Evolutionary conservation across 202 grass and related monocot species (phyloP).

Genomic region (Cymbopogon flexuosus): DNA sequence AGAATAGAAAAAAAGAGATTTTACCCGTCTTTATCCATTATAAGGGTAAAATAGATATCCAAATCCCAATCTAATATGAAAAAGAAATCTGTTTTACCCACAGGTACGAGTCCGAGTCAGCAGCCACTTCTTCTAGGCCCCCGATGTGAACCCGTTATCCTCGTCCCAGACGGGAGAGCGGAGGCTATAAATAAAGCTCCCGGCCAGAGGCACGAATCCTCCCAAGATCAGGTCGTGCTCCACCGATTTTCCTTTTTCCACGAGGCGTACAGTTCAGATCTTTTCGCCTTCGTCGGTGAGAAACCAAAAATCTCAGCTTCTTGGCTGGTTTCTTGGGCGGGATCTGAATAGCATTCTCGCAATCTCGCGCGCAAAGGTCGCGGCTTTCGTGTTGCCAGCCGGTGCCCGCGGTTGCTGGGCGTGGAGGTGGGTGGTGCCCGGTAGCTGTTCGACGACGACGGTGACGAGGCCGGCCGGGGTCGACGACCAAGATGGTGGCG

Average conservation of each 20-base stretch:
- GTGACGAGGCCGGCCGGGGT: not conserved
- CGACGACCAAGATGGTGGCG: slow-evolving; percentile 22
- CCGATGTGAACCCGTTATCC: not conserved
- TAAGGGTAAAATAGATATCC: not conserved
- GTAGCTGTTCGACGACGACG: not conserved
- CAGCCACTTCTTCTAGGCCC: not conserved
- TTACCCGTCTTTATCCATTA: not conserved
- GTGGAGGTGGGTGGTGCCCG: not conserved
- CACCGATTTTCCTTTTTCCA: not conserved
- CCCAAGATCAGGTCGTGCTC: not conserved
- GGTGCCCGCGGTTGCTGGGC: not conserved
- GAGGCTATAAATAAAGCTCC: not conserved
- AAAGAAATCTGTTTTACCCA: not conserved
- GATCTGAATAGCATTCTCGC: not conserved
- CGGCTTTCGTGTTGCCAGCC: not conserved
- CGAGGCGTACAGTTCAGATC: no score
- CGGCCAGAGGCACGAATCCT: not conserved
- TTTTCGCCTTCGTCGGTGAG: not conserved
- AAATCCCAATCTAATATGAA: not conserved
- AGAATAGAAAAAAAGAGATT: not conserved
- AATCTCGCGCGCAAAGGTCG: not conserved
- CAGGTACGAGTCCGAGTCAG: not conserved
- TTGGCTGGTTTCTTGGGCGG: no score
- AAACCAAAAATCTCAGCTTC: not conserved
- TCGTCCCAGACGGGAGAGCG: not conserved